These are phyloP conservation scores for Priceomyces carsonii DNA, from an alignment of 805 yeast species.

Conservation along the genomic window DNA sequence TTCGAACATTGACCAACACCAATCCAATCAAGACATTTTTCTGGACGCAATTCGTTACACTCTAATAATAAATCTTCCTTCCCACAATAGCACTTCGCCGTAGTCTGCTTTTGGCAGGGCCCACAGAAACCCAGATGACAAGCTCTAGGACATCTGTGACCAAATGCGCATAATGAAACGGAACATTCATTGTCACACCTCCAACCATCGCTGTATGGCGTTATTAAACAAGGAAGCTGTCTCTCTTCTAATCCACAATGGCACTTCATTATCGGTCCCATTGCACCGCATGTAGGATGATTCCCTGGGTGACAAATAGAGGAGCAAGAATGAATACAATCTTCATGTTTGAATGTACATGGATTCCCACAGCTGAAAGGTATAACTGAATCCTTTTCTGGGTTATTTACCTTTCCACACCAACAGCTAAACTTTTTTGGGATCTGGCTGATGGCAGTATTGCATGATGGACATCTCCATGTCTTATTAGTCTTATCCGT, in stretches of 20 bases:
- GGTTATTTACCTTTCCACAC: conserved; percentile 82
- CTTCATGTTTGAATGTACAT: conserved; percentile 56
- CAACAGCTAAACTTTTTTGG: conserved; percentile 74
- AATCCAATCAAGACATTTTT: conserved; percentile 28
- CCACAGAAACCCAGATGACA: conserved; percentile 91
- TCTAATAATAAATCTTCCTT: conserved; percentile 39
- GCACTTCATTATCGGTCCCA: conserved; percentile 71
- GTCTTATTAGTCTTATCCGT: conserved; percentile 52
- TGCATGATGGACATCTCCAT: conserved; percentile 91
- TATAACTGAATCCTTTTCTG: conserved; percentile 52
- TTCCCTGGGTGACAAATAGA: conserved; percentile 87
- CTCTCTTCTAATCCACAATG: conserved; percentile 67
- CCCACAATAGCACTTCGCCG: conserved; percentile 77
- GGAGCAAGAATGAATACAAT: conserved; percentile 75
- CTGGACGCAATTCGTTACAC: conserved; percentile 47
- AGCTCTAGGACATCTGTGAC: conserved; percentile 57
- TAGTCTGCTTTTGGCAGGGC: conserved; percentile 52
- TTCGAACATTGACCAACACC: conserved; percentile 38
- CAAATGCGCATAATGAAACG: conserved; percentile 61
- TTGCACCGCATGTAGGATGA: conserved; percentile 77
- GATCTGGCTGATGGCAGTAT: conserved; percentile 45
- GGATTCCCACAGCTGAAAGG: conserved; percentile 92
- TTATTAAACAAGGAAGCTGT: conserved; percentile 72
- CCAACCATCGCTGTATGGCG: conserved; percentile 71
- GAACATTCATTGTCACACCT: conserved; percentile 62